Evolutionary conservation across 345 rosid genomes (phyloP), one percentile per base, ranked within the genome.

Genomic region (Hibiscus trionum): DNA sequence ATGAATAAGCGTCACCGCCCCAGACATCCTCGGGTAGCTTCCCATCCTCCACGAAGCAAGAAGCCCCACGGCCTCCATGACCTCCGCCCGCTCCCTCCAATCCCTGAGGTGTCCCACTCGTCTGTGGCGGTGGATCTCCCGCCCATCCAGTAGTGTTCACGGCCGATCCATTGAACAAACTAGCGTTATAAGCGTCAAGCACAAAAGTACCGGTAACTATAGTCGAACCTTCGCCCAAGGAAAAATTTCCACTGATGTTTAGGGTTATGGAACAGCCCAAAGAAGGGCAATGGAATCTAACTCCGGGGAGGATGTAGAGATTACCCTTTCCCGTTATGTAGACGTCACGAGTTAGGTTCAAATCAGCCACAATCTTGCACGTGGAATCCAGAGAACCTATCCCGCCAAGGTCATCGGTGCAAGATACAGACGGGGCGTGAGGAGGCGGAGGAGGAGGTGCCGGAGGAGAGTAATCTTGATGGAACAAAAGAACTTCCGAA

Each of bases 1-100:
- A 96, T 2, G 99, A 84, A 72, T 96, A 93, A 0, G 98, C 94
- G 76, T 96, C 99, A 63, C 99, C 99, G 39, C 99, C 99, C 98
- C 99, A 93, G 3, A 93, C 94, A 76, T 96, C 98, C 83, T 89
- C 98, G 2, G 98, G 90, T 68, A 90, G 83, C 91, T 87, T 88
- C 17, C 64, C 77, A 67, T 86, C 73, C 73, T 89, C 90, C 37
- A 57, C 84, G 82, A 89, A 82, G 76, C 91, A 93, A 58, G 86
- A 81, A 17, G 99, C 99, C 0, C 99, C 99, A 70, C 99, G 84
- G 61, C 99, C 99, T 46, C 98, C 98, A 35, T 96, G 99, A 35
- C 98, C 99, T 31, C 99, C 99, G 37, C 98, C 99, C 2, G 91
- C 85, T 50, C 99, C 99, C 1, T 87, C 91, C 1, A 90, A 74